These are phyloP conservation scores for Amylocystis lapponica DNA, from an alignment of 768 basidiomycete genomes.

Conservation along the genomic window DNA sequence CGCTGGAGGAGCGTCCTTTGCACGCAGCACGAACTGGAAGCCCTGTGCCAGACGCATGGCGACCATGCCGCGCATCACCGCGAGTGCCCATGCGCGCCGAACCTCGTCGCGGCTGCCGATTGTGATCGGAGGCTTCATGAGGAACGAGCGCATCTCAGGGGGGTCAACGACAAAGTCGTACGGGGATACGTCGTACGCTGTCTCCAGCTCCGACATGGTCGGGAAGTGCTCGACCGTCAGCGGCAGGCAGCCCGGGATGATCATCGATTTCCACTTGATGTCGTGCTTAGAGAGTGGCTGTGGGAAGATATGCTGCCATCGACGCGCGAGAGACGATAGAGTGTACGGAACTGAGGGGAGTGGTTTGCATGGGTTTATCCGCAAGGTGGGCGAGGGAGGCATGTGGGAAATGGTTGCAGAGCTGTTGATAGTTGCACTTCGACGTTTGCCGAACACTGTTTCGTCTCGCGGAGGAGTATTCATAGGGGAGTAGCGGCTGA, in stretches of 20 bases:
- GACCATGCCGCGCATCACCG: conserved; percentile 90
- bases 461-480: conserved; percentile 67
- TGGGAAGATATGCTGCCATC: conserved; percentile 89
- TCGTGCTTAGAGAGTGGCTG: conserved; percentile 71
- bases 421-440: conserved; percentile 41
- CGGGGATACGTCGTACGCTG: conserved; percentile 73
- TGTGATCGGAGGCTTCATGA: conserved; percentile 61
- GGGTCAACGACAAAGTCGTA: conserved; percentile 88
- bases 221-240: conserved; percentile 90
- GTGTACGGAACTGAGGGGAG: conserved; percentile 50
- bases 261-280: conserved; percentile 87
- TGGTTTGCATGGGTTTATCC: conserved; percentile 66
- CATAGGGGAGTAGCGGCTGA: conserved; percentile 55
- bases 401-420: conserved; percentile 39
- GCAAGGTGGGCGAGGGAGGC: conserved; percentile 42
- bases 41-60: conserved; percentile 89
- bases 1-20: conserved; percentile 21
- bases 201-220: conserved; percentile 63
- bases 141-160: conserved; percentile 79
- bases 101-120: conserved; percentile 48
- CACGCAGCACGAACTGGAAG: conserved; percentile 81
- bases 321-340: conserved; percentile 69
- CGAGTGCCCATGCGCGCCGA: conserved; percentile 67
- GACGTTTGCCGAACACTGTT: conserved; percentile 42
- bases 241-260: conserved; percentile 83